These are phyloP conservation scores for Chytridiales sp. DNA, from an alignment of 371 early-diverging fungal genomes.

Conservation along the genomic window DNA sequence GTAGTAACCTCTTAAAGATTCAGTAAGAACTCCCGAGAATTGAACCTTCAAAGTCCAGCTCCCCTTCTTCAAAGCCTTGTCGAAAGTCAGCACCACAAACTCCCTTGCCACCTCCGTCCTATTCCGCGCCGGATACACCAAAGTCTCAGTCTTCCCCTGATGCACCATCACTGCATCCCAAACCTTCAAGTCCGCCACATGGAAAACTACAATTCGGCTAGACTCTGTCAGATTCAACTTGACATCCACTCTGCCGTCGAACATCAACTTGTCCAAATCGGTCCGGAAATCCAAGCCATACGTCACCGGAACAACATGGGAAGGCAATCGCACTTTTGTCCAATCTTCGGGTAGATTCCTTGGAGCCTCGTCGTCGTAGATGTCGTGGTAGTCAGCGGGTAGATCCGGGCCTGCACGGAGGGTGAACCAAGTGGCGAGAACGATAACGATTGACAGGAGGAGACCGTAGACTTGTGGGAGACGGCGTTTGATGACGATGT, in stretches of 20 bases:
- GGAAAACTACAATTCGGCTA: conserved; percentile 26
- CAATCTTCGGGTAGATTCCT: conserved; percentile 14
- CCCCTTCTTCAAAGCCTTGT: conserved; percentile 5
- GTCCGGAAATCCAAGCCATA: conserved; percentile 11
- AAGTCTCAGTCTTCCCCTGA: not conserved
- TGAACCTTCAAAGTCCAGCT: conserved; percentile 9
- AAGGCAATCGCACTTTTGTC: conserved; percentile 25
- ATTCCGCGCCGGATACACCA: not conserved
- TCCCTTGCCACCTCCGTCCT: conserved; percentile 2
- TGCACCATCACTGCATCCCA: not conserved
- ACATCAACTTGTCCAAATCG: conserved; percentile 13
- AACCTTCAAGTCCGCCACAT: conserved; percentile 7
- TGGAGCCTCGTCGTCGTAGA: conserved; percentile 16
- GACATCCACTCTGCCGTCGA: conserved; percentile 25
- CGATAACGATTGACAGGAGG: conserved; percentile 6
- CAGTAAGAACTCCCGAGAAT: conserved; percentile 19
- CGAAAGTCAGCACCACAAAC: conserved; percentile 13
- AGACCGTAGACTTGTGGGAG: conserved; percentile 7
- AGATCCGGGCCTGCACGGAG: not conserved
- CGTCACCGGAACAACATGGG: conserved; percentile 15
- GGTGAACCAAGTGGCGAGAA: conserved; percentile 9
- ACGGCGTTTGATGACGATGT: conserved; percentile 4
- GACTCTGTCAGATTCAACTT: conserved; percentile 16
- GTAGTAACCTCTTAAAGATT: conserved; percentile 10
- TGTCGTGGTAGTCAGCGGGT: not conserved